Evolutionary conservation across 1,284 basidiomycete genomes (phyloP), one percentile per base, ranked within the genome.

Genomic region (Ustilago shanxiensis): DNA sequence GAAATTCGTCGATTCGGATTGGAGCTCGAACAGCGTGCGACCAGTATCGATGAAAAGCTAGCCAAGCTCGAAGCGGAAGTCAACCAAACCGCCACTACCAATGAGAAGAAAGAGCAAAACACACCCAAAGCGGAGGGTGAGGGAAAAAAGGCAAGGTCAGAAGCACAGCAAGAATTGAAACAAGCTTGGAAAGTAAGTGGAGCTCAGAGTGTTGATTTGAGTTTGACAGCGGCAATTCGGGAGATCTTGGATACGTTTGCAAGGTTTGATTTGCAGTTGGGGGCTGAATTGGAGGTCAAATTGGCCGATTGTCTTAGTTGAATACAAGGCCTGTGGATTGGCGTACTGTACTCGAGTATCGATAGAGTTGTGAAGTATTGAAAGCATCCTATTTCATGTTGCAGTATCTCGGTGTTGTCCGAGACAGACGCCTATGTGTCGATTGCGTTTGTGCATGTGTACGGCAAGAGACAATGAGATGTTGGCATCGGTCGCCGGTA

Each of bases 201-300:
- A 13, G 71, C 75, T 9, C 10, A 59, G 18, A 60, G 55, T 18
- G 29, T 72, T 2, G 67, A 77, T 33, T 11, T 47, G 28, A 29
- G 57, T 37, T 33, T 73, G 49, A 61, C 44, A 3, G 55, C 35
- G 0, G 24, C 60, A 11, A 72, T 77, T 8, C 35, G 63, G 13
- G 53, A 62, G 37, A 70, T 77, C 20, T 35, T 73, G 4, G 70
- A 67, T 4, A 77, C 66, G 9, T 77, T 77, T 57, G 56, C 31
- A 4, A 52, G 37, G 49, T 77, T 73, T 31, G 66, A 73, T 20
- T 45, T 77, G 60, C 56, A 53, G 18, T 39, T 77, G 45, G 75
- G 64, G 11, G 50, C 51, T 10, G 70, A 73, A 24, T 29, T 77
- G 22, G 66, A 77, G 24, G 51, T 66, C 47, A 62, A 66, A 55